Evolutionary conservation across 2,329 filamentous ascomycete genomes (phyloP).

Genomic region (Cadophora gregata): DNA sequence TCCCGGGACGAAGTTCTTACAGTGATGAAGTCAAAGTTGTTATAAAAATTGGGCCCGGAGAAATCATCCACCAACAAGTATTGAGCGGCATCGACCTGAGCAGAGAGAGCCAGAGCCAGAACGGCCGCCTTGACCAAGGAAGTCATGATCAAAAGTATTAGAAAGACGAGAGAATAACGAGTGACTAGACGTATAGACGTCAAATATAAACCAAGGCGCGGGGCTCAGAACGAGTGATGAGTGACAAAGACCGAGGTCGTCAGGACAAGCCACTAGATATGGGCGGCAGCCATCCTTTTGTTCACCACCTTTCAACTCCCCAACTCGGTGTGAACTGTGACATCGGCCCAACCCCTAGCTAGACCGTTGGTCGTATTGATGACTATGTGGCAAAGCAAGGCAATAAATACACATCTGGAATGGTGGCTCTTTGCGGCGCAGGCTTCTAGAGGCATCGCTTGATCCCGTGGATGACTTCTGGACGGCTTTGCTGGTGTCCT

Average conservation of each 20-base stretch:
- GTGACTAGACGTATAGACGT: constrained; percentile 37
- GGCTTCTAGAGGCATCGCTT: constrained; percentile 5
- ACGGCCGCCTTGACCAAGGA: constrained; percentile 30
- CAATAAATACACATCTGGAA: neutral
- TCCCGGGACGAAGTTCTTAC: constrained; percentile 30
- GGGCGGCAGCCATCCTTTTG: constrained; percentile 10
- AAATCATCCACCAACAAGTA: constrained; percentile 44
- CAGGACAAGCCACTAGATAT: constrained; percentile 1
- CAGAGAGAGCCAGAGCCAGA: constrained; percentile 32
- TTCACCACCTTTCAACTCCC: neutral
- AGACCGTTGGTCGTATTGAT: neutral
- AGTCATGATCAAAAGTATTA: constrained; percentile 24
- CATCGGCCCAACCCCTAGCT: neutral
- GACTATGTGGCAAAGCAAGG: constrained; percentile 9
- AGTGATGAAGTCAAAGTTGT: constrained; percentile 60
- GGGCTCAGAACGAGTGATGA: constrained; percentile 34
- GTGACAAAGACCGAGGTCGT: neutral
- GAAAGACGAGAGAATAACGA: constrained; percentile 30
- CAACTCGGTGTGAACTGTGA: neutral
- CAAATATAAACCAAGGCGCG: constrained; percentile 25
- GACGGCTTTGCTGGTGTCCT: too few relatives aligned
- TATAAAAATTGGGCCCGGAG: constrained; percentile 50
- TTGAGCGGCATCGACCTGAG: constrained; percentile 23
- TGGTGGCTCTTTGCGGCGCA: constrained; percentile 1
- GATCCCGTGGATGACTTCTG: neutral